These are phyloP conservation scores for Geranium incanum DNA, from an alignment of 441 rosid species.

Conservation along the genomic window DNA sequence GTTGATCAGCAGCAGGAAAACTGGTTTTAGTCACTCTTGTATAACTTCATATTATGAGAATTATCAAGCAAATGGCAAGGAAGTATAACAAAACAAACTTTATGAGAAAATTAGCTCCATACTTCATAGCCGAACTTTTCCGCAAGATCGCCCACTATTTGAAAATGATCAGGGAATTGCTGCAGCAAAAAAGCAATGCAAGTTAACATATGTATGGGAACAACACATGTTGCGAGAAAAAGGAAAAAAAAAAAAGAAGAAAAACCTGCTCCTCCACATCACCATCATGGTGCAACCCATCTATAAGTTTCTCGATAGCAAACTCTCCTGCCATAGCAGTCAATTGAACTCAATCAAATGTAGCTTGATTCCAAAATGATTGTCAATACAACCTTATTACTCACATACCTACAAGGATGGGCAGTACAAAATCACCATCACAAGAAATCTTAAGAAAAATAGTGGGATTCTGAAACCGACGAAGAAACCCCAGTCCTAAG, in stretches of 20 bases:
- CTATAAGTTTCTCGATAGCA: constrained; percentile 58
- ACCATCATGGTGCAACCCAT: constrained; percentile 20
- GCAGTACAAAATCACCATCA: constrained; percentile 73
- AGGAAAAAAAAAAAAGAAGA: not conserved
- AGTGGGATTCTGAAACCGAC: constrained; percentile 64
- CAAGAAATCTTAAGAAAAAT: constrained; percentile 85
- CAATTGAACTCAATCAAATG: constrained; percentile 14
- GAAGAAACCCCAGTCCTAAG: constrained; percentile 50
- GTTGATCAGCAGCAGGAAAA: not conserved
- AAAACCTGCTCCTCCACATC: constrained; percentile 22
- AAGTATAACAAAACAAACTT: constrained; percentile 14
- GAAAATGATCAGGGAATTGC: constrained; percentile 72
- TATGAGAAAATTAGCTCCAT: constrained; percentile 21
- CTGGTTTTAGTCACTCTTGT: not conserved
- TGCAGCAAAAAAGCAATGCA: constrained; percentile 24
- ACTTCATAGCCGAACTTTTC: constrained; percentile 63
- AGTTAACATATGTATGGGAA: constrained; percentile 5
- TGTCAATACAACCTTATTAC: constrained; percentile 2
- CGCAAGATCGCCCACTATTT: constrained; percentile 49
- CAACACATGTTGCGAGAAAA: not conserved
- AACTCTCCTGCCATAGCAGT: constrained; percentile 48
- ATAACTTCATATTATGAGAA: constrained; percentile 2
- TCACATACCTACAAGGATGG: constrained; percentile 58
- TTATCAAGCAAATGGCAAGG: constrained; percentile 10
- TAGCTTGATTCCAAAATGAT: not conserved